Base-by-base conservation (phyloP, 345 rosid species). In the Camelina laxa region DNA sequence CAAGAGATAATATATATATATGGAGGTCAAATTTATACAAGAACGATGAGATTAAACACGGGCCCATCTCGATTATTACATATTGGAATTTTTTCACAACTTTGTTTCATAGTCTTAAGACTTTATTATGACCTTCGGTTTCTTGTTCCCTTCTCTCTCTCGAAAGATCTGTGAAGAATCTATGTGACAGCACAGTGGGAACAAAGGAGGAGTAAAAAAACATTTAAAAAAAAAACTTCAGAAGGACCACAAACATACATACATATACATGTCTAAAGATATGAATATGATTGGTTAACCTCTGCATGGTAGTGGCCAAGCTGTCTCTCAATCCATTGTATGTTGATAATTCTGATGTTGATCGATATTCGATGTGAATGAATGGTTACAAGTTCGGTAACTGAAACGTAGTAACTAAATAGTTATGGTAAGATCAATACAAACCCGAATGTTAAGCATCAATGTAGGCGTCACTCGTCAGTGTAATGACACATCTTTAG, bases 231-330 rank as follows among this genome's bases (percentile, higher is more conserved):
- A 47, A 48, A 58, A 74, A 30, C 47, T 51, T 16, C 15, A 33
- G n/a, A 72, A 72, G 79, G 79, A 75, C 79, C 70, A 75, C 79
- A 75, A 8, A 75, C 75, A 75, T 76, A 69, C 36, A 50, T 39
- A 65, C 66, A 63, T 45, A 55, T 56, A 69, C 39, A 76, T 69
- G 65, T 69, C 70, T 50, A 35, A 54, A 45, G 21, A 62, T 69
- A 55, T 76, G 66, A 63, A 70, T 76, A 4, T 70, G 71, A 62
- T 69, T 76, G 66, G 60, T 63, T 76, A 27, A 15, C 15, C 35
- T 76, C 24, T 76, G 53, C 21, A 70, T 63, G 21, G 45, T 56
- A 56, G 70, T 76, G 80, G 71, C 60, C 75, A 63, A 76, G 75
- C 65, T 76, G 80, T 76, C 80, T 55, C 75, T 54, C 7, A 45